phyloP scores from a whole-genome alignment of 164 flowering plant genomes.

The Magnolia sinica region DNA sequence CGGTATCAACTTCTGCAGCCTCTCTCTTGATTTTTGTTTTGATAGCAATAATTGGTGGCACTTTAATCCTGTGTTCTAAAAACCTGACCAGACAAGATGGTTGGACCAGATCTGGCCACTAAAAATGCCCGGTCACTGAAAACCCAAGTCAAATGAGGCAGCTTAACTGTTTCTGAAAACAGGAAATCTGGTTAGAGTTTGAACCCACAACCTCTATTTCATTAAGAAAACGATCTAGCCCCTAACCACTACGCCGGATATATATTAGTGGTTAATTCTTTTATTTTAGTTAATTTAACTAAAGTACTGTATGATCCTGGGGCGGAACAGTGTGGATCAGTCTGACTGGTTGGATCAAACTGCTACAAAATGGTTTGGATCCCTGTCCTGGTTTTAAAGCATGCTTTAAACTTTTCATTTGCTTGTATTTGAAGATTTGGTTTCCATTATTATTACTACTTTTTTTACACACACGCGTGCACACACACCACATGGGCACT shows the following conservation, averaged over 20 bases:
- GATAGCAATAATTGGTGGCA: not conserved
- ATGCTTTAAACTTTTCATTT: not conserved
- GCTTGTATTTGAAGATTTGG: not conserved
- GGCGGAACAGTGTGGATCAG: not conserved
- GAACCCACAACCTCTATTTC: not conserved
- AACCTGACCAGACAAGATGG: not conserved
- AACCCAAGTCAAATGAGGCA: not conserved
- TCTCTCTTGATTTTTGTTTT: not conserved
- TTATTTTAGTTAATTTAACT: not conserved
- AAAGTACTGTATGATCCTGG: not conserved
- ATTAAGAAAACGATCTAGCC: not conserved
- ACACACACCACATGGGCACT: no score
- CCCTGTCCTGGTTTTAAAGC: not conserved
- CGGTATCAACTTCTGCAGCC: conserved; percentile 29
- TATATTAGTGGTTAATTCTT: not conserved
- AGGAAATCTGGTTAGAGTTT: no score
- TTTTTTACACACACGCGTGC: no score
- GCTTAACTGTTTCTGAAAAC: no score
- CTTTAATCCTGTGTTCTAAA: not conserved
- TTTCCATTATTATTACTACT: no score
- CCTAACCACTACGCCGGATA: not conserved
- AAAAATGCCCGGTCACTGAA: not conserved
- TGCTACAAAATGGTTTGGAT: not conserved
- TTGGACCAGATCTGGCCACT: not conserved
- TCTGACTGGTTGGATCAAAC: not conserved